Evolutionary conservation across 805 yeast genomes (phyloP).

Genomic region (Metschnikowia gelsemii): DNA sequence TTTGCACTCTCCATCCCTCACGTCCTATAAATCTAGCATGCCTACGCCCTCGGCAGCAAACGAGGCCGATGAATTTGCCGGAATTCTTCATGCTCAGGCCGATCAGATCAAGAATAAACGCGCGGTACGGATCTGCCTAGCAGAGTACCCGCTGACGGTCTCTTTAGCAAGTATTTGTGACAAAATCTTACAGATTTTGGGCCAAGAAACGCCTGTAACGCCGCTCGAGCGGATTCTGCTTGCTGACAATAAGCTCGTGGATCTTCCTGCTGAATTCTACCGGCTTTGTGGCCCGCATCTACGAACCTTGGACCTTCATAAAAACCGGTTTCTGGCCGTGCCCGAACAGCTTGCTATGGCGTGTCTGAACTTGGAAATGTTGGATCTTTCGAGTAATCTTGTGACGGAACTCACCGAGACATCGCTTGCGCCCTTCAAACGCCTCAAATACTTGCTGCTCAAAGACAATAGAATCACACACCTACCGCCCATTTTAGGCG

Average conservation of each 20-base stretch:
- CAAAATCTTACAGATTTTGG: slow-evolving; percentile 12
- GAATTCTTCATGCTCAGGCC: slow-evolving; percentile 9
- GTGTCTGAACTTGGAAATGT: slow-evolving; percentile 52
- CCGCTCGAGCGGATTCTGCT: slow-evolving; percentile 15
- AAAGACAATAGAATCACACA: slow-evolving; percentile 56
- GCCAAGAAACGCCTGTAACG: slow-evolving; percentile 8
- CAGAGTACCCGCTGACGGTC: slow-evolving; percentile 13
- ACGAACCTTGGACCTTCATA: slow-evolving; percentile 63
- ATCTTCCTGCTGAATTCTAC: slow-evolving; percentile 15
- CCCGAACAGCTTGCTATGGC: slow-evolving; percentile 43
- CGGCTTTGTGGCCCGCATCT: slow-evolving; percentile 14
- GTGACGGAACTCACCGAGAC: slow-evolving; percentile 48
- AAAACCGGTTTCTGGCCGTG: slow-evolving; percentile 52
- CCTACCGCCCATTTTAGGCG: slow-evolving; percentile 53
- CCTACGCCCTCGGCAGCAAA: slow-evolving; percentile 3
- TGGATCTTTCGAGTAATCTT: slow-evolving; percentile 62
- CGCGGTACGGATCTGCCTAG: slow-evolving; percentile 15
- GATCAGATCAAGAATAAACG: slow-evolving; percentile 16
- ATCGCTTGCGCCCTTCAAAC: slow-evolving; percentile 39
- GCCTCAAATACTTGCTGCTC: slow-evolving; percentile 58
- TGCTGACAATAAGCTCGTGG: slow-evolving; percentile 10
- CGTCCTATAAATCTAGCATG: slow-evolving; percentile 1
- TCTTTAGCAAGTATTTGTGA: slow-evolving; percentile 15
- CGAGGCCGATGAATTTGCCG: slow-evolving; percentile 6
- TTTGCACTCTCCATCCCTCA: no score